phyloP scores from a whole-genome alignment of 352 stramenopile species.

The Peronosclerospora sorghi region DNA sequence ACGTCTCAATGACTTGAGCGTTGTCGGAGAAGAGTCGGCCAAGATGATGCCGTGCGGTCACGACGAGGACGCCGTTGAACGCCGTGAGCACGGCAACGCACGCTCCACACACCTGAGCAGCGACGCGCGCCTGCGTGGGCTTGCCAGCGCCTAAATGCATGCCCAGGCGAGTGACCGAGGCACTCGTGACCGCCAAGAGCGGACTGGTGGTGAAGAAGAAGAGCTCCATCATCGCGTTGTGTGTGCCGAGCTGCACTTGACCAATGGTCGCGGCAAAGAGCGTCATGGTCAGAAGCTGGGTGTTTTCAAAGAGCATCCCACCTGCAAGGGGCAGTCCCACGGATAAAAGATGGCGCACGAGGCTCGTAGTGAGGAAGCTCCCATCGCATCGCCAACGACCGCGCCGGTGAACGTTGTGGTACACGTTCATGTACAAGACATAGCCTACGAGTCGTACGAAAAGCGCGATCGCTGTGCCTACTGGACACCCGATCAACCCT shows the following conservation, averaged over 20 bases:
- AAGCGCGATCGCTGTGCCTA: conserved; percentile 55
- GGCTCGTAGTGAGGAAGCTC: conserved; percentile 28
- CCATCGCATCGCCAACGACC: conserved; percentile 47
- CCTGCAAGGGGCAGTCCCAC: conserved; percentile 44
- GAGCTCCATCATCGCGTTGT: too few species aligned
- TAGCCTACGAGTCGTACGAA: conserved; percentile 40
- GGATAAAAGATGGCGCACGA: conserved; percentile 34
- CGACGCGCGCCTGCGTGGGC: conserved; percentile 26
- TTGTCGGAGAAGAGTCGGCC: conserved; percentile 67
- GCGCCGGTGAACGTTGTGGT: conserved; percentile 36
- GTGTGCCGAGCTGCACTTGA: too few species aligned
- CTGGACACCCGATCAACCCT: conserved; percentile 66
- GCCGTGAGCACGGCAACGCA: conserved; percentile 20
- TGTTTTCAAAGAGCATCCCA: conserved; percentile 70
- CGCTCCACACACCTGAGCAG: conserved; percentile 40
- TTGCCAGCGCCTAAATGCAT: conserved; percentile 48
- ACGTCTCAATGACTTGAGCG: conserved; percentile 43
- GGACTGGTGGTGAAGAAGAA: conserved; percentile 73
- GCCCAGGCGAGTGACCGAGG: conserved; percentile 51
- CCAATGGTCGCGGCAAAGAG: conserved; percentile 60
- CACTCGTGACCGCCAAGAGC: conserved; percentile 60
- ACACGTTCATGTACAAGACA: conserved; percentile 59
- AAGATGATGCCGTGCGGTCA: conserved; percentile 22
- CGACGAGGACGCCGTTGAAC: conserved; percentile 32
- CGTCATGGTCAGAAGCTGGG: conserved; percentile 68